A percentile compares a stretch with the other conserved stretches of the same genome.
phyloP scores from a whole-genome alignment of 108 stramenopile species.

The Skeletonema menzelii region DNA sequence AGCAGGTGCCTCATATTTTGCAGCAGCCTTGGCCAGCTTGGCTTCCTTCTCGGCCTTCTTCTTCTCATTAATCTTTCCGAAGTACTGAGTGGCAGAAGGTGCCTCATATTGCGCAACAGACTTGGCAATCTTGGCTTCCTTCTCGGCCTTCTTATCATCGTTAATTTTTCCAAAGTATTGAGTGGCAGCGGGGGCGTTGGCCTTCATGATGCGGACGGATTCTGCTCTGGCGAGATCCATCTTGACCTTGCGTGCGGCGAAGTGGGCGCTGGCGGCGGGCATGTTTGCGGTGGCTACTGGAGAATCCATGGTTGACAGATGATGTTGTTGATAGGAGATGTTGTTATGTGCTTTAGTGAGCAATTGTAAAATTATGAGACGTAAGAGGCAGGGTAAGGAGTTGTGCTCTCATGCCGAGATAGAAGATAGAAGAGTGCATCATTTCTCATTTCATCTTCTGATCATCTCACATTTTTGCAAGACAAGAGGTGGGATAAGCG shows the following conservation, averaged over 20 bases:
- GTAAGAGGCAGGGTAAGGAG: too few relatives aligned
- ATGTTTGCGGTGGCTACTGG: not conserved
- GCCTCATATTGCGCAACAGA: not conserved
- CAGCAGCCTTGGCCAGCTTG: not conserved
- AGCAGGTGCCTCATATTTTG: not conserved
- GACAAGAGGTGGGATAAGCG: too few relatives aligned
- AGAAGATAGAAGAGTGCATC: too few relatives aligned
- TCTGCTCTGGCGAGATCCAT: not conserved
- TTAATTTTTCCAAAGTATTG: not conserved
- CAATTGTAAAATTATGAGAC: too few relatives aligned
- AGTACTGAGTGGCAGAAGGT: not conserved
- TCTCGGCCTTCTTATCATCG: not conserved
- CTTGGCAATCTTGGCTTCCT: not conserved
- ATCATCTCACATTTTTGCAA: too few relatives aligned
- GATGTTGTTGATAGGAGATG: not conserved
- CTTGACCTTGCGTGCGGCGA: not conserved
- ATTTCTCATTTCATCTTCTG: too few relatives aligned
- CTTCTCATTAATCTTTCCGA: not conserved
- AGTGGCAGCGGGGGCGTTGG: not conserved
- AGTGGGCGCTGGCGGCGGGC: conserved; percentile 2
- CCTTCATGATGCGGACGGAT: not conserved
- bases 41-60: not conserved
- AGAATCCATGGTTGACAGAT: not conserved
- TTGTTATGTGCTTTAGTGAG: not conserved
- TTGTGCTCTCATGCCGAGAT: too few relatives aligned